These are phyloP conservation scores for Sporothrix dimorphospora DNA, from an alignment of 2,329 filamentous ascomycete genomes.

Conservation along the genomic window DNA sequence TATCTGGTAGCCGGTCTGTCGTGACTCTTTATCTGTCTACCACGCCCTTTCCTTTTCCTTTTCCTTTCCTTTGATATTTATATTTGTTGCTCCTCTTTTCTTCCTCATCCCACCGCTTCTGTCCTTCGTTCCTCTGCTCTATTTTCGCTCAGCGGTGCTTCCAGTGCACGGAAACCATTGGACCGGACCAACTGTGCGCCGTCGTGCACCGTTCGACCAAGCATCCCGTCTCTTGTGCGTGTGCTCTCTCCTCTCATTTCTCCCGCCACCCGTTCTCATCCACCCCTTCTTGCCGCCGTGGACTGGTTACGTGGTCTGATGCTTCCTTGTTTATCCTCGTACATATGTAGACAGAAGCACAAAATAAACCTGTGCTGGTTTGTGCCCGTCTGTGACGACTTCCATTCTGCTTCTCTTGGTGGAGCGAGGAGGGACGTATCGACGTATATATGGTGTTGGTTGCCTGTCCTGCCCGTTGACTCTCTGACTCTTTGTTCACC, in stretches of 20 bases:
- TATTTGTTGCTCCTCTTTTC: neutral
- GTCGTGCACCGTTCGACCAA: neutral
- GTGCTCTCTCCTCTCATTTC: neutral
- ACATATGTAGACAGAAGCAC: neutral
- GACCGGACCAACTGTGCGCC: neutral
- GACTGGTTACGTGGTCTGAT: neutral
- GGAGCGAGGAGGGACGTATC: neutral
- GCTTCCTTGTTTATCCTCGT: neutral
- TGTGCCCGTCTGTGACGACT: neutral
- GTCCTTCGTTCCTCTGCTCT: slow-evolving; percentile 6
- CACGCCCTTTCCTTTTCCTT: neutral
- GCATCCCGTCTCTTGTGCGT: slow-evolving; percentile 9
- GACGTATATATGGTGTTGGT: slow-evolving; percentile 5
- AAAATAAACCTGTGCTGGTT: neutral
- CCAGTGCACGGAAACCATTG: neutral
- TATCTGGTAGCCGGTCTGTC: too few relatives aligned
- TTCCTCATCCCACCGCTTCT: neutral
- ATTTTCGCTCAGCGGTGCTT: slow-evolving; percentile 4
- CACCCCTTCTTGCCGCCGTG: neutral
- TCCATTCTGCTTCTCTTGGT: slow-evolving; percentile 12
- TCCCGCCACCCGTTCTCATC: neutral
- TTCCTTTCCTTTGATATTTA: too few relatives aligned
- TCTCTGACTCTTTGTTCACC: neutral
- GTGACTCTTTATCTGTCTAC: too few relatives aligned
- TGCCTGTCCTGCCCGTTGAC: neutral